A percentile compares a stretch with the other conserved stretches of the same genome.
Conservation (phyloP, 139 green algal species). For the Chlamydomonas sp. region DNA sequence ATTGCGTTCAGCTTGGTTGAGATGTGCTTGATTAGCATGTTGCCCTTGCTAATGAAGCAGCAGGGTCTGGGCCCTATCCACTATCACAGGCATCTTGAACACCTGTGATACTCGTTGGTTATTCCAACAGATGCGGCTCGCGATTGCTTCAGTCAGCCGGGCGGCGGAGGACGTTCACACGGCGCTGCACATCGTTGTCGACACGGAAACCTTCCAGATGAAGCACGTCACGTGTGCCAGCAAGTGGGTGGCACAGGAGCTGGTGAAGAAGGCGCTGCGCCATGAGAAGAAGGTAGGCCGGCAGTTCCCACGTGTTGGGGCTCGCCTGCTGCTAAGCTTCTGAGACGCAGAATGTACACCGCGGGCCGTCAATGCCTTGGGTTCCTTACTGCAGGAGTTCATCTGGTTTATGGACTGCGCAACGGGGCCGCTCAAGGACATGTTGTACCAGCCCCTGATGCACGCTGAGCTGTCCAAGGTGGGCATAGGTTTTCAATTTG, state of each 20-base stretch:
- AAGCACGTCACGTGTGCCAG: background rate
- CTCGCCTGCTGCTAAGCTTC: background rate
- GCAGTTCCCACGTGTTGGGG: background rate
- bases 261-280: background rate
- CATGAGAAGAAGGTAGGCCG: background rate
- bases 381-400: background rate
- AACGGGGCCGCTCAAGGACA: background rate
- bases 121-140: background rate
- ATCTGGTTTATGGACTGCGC: background rate
- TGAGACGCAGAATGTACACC: background rate
- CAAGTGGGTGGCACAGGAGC: background rate
- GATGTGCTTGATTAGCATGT: background rate
- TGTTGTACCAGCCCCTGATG: background rate
- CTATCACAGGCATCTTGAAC: background rate
- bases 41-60: background rate
- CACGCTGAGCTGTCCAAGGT: background rate
- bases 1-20: no score
- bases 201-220: background rate
- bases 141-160: background rate
- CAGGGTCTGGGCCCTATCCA: background rate
- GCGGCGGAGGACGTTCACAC: background rate
- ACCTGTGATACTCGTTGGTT: background rate
- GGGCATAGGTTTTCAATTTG: background rate
- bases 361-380: background rate
- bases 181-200: background rate